Conservation (phyloP, 1,284 basidiomycete genomes). For the Kalmanozyma brasiliensis region DNA sequence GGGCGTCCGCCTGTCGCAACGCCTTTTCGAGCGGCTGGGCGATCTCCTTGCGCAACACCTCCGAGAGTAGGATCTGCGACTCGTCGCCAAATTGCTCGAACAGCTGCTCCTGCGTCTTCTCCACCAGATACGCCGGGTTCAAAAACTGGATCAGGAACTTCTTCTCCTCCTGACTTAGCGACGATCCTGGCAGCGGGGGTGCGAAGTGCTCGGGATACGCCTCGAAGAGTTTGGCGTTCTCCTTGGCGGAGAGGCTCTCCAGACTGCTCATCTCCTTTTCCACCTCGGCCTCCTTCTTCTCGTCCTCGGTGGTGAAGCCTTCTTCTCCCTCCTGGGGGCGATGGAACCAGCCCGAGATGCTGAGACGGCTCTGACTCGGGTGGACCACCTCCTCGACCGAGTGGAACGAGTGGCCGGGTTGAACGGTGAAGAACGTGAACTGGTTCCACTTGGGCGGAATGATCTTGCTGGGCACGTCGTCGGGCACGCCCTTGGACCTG, state of each 20-base stretch:
- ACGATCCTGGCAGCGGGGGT: slow-evolving; percentile 62
- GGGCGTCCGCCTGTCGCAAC: slow-evolving; percentile 72
- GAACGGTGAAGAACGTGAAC: slow-evolving; percentile 92
- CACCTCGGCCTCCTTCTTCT: slow-evolving; percentile 70
- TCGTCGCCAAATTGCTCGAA: slow-evolving; percentile 85
- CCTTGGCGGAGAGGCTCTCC: slow-evolving; percentile 74
- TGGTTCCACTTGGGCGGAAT: slow-evolving; percentile 82
- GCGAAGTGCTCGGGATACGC: slow-evolving; percentile 52
- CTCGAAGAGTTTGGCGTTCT: slow-evolving; percentile 75
- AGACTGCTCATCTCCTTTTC: slow-evolving; percentile 60
- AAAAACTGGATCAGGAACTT: slow-evolving; percentile 74
- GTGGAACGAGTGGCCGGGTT: slow-evolving; percentile 88
- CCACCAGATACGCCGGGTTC: slow-evolving; percentile 88
- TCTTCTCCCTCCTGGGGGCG: slow-evolving; percentile 89
- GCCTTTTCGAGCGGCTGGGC: slow-evolving; percentile 56
- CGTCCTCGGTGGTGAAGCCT: slow-evolving; percentile 75
- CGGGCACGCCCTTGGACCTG: slow-evolving; percentile 58
- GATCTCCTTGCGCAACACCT: slow-evolving; percentile 61
- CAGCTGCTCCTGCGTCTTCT: slow-evolving; percentile 82
- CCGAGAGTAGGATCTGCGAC: slow-evolving; percentile 79
- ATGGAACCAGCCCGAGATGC: slow-evolving; percentile 94
- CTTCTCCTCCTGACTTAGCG: slow-evolving; percentile 54
- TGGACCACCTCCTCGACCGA: slow-evolving; percentile 88
- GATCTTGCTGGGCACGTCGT: slow-evolving; percentile 53
- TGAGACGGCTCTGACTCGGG: slow-evolving; percentile 71